Percentiles rank a stretch among this genome's conserved stretches.
These are phyloP conservation scores for Populus tomentosa DNA, from an alignment of 441 rosid species.

Conservation along the genomic window DNA sequence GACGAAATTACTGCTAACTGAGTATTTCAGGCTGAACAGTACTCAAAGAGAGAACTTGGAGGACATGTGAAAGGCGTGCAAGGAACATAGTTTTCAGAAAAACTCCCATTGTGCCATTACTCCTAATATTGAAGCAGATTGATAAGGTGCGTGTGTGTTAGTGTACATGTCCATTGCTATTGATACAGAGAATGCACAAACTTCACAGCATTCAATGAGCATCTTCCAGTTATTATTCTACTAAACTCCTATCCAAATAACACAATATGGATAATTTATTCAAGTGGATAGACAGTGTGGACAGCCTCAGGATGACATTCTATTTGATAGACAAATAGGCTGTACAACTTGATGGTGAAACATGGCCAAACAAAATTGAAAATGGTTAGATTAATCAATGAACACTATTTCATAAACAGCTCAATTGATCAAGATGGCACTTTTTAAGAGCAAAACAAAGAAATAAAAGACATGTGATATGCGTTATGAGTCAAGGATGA, in stretches of 20 bases:
- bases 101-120: no score
- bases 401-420: background rate
- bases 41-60: background rate
- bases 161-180: no score
- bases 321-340: background rate
- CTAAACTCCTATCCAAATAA: background rate
- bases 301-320: background rate
- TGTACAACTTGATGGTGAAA: no score
- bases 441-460: background rate
- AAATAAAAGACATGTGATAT: slow-evolving; percentile 1
- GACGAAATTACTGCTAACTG: background rate
- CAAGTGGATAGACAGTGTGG: background rate
- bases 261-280: background rate
- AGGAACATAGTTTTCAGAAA: no score
- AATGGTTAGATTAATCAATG: background rate
- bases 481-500: background rate
- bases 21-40: background rate
- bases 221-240: background rate
- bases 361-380: background rate
- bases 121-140: no score
- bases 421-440: background rate
- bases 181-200: background rate
- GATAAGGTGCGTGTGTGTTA: no score
- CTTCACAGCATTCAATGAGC: background rate
- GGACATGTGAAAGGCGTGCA: no score